Evolutionary conservation across 78 protist genomes (phyloP).

Genomic region (Tieghemostelium lacteum): DNA sequence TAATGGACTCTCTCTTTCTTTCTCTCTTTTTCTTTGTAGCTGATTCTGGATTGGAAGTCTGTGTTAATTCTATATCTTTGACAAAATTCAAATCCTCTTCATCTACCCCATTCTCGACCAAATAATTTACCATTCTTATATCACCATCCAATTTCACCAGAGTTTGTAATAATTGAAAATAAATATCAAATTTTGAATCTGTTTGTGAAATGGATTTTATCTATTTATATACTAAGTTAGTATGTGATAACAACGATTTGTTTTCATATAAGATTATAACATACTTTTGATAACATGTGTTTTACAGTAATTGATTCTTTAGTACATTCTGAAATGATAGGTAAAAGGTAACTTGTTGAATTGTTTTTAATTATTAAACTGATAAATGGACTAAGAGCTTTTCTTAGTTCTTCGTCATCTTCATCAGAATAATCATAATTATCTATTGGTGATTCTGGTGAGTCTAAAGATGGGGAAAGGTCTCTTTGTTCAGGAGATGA

Average conservation of each 20-base stretch:
- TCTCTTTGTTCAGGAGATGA: background rate
- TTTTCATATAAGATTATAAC: background rate
- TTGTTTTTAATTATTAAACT: too few species aligned
- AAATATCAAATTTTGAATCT: constrained; percentile 16
- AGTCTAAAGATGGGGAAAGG: background rate
- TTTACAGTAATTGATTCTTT: constrained; percentile 38
- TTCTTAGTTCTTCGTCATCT: constrained; percentile 17
- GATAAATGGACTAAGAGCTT: background rate
- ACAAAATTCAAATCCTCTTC: constrained; percentile 39
- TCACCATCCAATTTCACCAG: constrained; percentile 57
- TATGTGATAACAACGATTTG: background rate
- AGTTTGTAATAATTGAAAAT: constrained; percentile 20
- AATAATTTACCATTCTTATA: constrained; percentile 51
- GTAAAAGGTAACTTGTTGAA: background rate
- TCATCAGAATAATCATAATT: constrained; percentile 1
- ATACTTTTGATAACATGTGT: constrained; percentile 42
- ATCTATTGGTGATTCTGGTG: constrained; percentile 4
- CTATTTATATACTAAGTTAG: background rate
- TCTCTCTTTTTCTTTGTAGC: constrained; percentile 39
- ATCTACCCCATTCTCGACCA: constrained; percentile 28
- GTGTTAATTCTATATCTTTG: constrained; percentile 14
- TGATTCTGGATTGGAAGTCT: background rate
- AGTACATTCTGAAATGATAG: constrained; percentile 30
- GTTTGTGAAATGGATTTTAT: constrained; percentile 17
- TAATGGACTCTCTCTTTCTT: constrained; percentile 48